Base-by-base conservation (phyloP, 2,329 filamentous ascomycete species). In the Beauveria australis region DNA sequence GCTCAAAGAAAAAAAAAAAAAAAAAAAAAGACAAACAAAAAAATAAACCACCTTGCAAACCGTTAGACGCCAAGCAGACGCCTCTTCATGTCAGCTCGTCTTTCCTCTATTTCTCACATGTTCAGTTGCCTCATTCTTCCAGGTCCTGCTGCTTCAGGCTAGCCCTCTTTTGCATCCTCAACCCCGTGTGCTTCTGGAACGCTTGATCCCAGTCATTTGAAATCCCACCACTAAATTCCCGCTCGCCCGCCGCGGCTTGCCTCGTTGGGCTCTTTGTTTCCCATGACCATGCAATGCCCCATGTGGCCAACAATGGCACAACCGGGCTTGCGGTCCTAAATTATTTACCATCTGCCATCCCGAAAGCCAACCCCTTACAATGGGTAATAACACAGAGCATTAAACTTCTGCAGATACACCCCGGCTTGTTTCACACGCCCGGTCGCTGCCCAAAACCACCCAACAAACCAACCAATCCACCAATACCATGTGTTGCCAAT, bases 71-170 rank as follows among this genome's bases (percentile, higher is more conserved):
- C 30, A 16, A 37, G 33, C 12, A 37, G 33, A 58, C 55, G 55
- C 55, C 46, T 30, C 33, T 40, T 28, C 30, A 33, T 48, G 44
- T 14, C 48, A 30, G 30, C 30, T 30, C 30, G 30, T 30, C 30
- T 30, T 30, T 30, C 12, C 30, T 33, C 30, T 5, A 33, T 16
- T 22, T 57, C 14, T 56, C 41, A 14, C 33, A 16, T 16, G 33
- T 37, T 16, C 28, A 37, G 26, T 18, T 41, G 10, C 18, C 33
- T 18, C 14, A 43, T 41, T 22, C 28, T 30, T 47, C 19, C 33
- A 10, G 3, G 22, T 46, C 56, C 40, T 59, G 56, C 56, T 53
- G 56, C 56, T 46, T 59, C 48, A n/a, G 48, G 47, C 56, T 59
- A 59, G 56, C 37, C 33, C 14, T 18, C 51, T 24, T 30, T 16